phyloP scores from a whole-genome alignment of 2,329 filamentous ascomycete species.

The Venturia asperata region DNA sequence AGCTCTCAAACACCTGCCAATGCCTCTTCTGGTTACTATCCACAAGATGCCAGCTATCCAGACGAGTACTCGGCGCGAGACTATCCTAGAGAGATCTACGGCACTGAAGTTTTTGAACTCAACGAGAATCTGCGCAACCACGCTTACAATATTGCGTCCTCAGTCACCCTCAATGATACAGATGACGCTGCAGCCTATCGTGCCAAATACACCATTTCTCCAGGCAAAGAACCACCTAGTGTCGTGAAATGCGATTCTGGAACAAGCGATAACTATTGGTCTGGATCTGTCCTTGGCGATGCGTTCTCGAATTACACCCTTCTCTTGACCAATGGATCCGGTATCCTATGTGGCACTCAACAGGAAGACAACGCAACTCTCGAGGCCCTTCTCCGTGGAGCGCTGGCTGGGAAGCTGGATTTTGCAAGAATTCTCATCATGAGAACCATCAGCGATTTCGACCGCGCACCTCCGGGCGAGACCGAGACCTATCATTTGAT shows the following conservation, averaged over 20 bases:
- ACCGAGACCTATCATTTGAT: constrained; percentile 51
- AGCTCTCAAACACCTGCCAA: constrained; percentile 52
- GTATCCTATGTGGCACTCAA: constrained; percentile 30
- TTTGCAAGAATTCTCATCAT: constrained; percentile 31
- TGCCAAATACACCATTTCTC: constrained; percentile 28
- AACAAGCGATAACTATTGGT: constrained; percentile 29
- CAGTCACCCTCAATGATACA: constrained; percentile 34
- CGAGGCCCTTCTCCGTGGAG: constrained; percentile 29
- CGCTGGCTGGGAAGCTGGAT: constrained; percentile 27
- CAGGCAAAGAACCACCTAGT: constrained; percentile 18
- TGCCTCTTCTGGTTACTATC: constrained; percentile 62
- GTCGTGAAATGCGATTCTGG: constrained; percentile 29
- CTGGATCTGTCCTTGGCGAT: constrained; percentile 26
- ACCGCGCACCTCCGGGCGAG: constrained; percentile 49
- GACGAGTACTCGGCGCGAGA: constrained; percentile 25
- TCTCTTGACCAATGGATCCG: constrained; percentile 31
- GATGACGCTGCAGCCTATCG: constrained; percentile 32
- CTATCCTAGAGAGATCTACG: constrained; percentile 34
- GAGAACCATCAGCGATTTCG: constrained; percentile 57
- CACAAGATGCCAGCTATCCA: constrained; percentile 52
- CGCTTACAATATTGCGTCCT: constrained; percentile 30
- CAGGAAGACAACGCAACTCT: constrained; percentile 34
- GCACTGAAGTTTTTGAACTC: constrained; percentile 38
- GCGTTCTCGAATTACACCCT: constrained; percentile 28
- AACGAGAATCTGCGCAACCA: constrained; percentile 34